phyloP scores from a whole-genome alignment of 2,329 filamentous ascomycete species.

The Camptophora hylomeconis region DNA sequence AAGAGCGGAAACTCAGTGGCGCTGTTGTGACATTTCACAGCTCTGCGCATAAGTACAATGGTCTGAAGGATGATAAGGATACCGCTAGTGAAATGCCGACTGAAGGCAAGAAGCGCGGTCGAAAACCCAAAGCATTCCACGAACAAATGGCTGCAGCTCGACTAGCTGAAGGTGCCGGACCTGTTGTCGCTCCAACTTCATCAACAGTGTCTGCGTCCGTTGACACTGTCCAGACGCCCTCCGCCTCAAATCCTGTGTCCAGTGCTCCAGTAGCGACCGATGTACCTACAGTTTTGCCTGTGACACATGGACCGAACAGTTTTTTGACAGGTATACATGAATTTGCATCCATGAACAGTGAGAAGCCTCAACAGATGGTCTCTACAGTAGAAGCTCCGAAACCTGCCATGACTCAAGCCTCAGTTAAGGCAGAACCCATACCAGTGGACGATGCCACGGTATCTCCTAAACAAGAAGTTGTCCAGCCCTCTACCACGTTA shows the following conservation, averaged over 20 bases:
- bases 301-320: no score
- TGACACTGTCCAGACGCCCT: neutral
- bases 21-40: constrained; percentile 90
- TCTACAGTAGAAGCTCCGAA: no score
- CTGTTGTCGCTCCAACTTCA: neutral
- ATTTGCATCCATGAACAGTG: constrained; percentile 25
- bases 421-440: no score
- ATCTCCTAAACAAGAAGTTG: no score
- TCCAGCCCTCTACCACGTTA: no score
- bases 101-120: constrained; percentile 15
- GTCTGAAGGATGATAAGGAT: constrained; percentile 39
- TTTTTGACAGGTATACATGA: constrained; percentile 34
- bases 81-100: no score
- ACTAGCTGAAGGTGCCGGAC: constrained; percentile 1
- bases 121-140: constrained; percentile 15
- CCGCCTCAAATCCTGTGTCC: neutral
- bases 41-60: constrained; percentile 70
- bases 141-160: constrained; percentile 11
- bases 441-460: no score
- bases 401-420: no score
- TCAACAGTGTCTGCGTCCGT: no score
- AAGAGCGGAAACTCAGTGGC: constrained; percentile 74
- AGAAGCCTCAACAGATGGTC: no score
- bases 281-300: no score
- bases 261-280: neutral